Base-by-base conservation (phyloP, 306 rosid species). In the Rosa persica region DNA sequence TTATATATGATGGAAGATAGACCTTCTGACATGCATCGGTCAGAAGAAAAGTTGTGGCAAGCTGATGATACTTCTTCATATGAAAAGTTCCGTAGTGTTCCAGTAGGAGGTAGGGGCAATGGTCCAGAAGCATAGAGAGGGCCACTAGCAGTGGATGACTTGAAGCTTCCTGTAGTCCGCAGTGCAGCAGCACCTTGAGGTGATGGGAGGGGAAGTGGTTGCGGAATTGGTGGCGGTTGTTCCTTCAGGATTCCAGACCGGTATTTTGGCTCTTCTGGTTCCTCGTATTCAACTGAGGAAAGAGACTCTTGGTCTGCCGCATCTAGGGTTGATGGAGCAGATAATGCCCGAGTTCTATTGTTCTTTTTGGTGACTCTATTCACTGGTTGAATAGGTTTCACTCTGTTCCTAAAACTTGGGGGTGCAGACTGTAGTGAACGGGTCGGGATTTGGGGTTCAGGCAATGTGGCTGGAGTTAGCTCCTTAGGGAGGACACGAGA, bases 141-240 rank as follows among this genome's bases (percentile, higher is more conserved):
- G 79, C 93, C 97, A 72, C 93, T 91, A 67, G 87, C 69, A 70
- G 86, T 81, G 74, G 39, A 83, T n/a, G 87, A 88, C 82, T 96
- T 96, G 70, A 96, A 96, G 91, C 99, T 96, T 70, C 87, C 89
- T 1, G 76, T 72, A 76, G 90, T 79, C 86, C 88, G 90, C 80
- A 96, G 81, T 30, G 81, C 75, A 82, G 77, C 81, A 78, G 76
- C 47, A 48, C 84, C 81, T 75, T 86, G 93, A 67, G 94, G 93
- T 16, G 98, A 93, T 69, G 99, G 99, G 52, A 96, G 98, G 25
- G 99, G 99, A 83, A 96, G 96, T 70, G 99, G 99, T 78, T 87
- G 98, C 27, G 98, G 92, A 78, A 86, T 89, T 23, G 96, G 85
- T 30, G 90, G 62, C 20, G 25, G 86, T 61, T 83, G 95, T 72